A percentile compares a stretch with the other conserved stretches of the same genome.
Evolutionary conservation across 2,329 filamentous ascomycete species (phyloP).

Genomic region (Mariannaea sp.): DNA sequence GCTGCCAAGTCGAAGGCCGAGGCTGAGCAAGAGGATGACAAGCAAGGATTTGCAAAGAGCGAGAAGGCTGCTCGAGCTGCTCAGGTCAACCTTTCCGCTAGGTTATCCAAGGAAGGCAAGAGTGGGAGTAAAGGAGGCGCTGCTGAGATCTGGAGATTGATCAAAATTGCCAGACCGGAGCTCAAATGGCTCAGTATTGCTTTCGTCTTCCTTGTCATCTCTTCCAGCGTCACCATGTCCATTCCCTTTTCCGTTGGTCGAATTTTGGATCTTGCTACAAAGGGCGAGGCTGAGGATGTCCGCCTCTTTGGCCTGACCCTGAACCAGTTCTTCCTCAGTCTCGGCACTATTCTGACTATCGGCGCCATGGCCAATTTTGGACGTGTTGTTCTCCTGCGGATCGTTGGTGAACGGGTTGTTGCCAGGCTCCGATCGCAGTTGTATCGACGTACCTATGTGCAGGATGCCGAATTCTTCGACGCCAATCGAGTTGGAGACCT

Average conservation of each 20-base stretch:
- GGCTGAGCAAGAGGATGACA: conserved; percentile 41
- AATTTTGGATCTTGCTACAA: conserved; percentile 89
- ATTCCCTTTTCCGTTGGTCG: conserved; percentile 96
- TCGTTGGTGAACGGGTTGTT: conserved; percentile 94
- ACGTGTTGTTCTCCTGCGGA: conserved; percentile 87
- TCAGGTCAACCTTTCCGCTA: conserved; percentile 86
- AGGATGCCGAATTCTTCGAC: conserved; percentile 98
- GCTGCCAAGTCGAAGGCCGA: conserved; percentile 46
- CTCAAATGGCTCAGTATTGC: conserved; percentile 76
- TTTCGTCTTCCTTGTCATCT: conserved; percentile 84
- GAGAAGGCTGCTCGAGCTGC: conserved; percentile 87
- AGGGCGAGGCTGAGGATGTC: conserved; percentile 66
- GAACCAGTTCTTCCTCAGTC: conserved; percentile 83
- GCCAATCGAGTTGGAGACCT: conserved; percentile 95
- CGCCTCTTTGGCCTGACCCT: conserved; percentile 83
- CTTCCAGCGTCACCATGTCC: conserved; percentile 92
- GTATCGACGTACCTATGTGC: conserved; percentile 90
- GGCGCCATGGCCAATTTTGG: conserved; percentile 93
- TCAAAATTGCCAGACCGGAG: conserved; percentile 90
- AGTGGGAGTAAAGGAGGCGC: conserved; percentile 61
- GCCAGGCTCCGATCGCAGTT: conserved; percentile 86
- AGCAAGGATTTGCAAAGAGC: conserved; percentile 63
- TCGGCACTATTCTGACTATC: conserved; percentile 76
- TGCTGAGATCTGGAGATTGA: conserved; percentile 80
- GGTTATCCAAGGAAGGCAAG: conserved; percentile 81